Base-by-base conservation (phyloP, 2,329 filamentous ascomycete species). In the Phaeomoniella chlamydospora region DNA sequence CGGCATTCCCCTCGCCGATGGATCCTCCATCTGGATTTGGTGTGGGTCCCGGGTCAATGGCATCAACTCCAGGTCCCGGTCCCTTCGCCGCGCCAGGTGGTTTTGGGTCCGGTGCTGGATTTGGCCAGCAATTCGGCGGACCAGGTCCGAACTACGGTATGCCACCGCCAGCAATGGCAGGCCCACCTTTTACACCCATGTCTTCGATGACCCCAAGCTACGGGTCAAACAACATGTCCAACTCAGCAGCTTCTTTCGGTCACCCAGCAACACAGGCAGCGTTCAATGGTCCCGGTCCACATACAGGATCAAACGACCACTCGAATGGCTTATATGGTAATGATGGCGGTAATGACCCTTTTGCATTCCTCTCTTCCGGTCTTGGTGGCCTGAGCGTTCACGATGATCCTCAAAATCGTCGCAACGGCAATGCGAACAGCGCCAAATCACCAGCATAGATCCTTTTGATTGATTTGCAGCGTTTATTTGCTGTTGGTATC, bases 211-310 rank as follows among this genome's bases (percentile, higher is more conserved):
- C 84, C 56, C 83, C 80, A 26, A 81, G 86, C 49, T 94, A 77
- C 48, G 77, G 77, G 39, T 79, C 81, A 31, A 77, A 77, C 37
- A 80, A 78, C 29, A 76, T 78, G 36, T 79, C 85, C 47, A 85
- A 90, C 58, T 81, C 82, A 15, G 81, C 81, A 30, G 82, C 85
- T 10, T 80, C 80, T 4, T 96, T 98, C 52, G 87, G 94, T 54
- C 92, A 86, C 65, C 83, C 87, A 43, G 82, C 85, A 43, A 85
- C 88, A 12, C 88, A 96, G 63, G 86, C 86, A 41, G 88, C 90
- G 16, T 98, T 98, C 67, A 83, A 84, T 54, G 83, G 82, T 29
- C 86, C 84, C 29, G 79, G 79, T 48, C 88, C 90, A 47, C 83
- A 82, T 38, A 79, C 80, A 14, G 15, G 18, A 9, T 83, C 81